Base-by-base conservation (phyloP, 1,284 basidiomycete genomes). In the Athelia sp. region DNA sequence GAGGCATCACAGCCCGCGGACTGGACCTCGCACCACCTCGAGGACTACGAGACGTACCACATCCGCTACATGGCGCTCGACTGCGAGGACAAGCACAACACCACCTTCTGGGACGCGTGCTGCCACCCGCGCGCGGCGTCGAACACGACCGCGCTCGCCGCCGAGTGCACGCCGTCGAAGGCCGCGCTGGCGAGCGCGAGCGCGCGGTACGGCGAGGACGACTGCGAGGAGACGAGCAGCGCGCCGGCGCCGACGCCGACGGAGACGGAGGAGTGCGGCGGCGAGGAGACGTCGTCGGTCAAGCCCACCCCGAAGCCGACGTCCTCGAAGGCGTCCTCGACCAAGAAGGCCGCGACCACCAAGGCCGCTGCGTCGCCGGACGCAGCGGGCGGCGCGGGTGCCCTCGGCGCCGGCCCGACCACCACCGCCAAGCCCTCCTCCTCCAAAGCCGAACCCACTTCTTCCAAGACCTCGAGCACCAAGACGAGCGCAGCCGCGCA, bases 31-130 rank as follows among this genome's bases (percentile, higher is more conserved):
- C 57, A 57, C 46, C 61, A 64, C 50, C 70, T 81, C 3, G 78
- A 79, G 79, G 66, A 73, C 45, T 76, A 74, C 68, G 48, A 38
- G 23, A 36, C 22, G 18, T 15, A 48, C 43, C 23, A 44, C 32
- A 21, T 52, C 44, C 45, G 89, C 49, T 85, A 84, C 71, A 56
- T 78, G 47, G 73, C 74, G 31, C 62, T 89, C 54, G 69, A 67
- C 47, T 87, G 84, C 65, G 61, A 79, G 52, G 58, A 60, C 52
- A 65, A 88, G 68, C 85, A 90, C 68, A 69, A 75, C 63, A 79
- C 78, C n/a, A 43, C 66, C 19, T 91, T 89, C 74, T 89, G 85
- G 62, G 71, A 80, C 49, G 59, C 64, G 31, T 82, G 80, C 65
- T 84, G 81, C 69, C 74, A 75, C 61, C 81, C 80, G 24, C 57